These are phyloP conservation scores for Artemisia argyi DNA, from an alignment of 129 eudicot species.

Conservation along the genomic window DNA sequence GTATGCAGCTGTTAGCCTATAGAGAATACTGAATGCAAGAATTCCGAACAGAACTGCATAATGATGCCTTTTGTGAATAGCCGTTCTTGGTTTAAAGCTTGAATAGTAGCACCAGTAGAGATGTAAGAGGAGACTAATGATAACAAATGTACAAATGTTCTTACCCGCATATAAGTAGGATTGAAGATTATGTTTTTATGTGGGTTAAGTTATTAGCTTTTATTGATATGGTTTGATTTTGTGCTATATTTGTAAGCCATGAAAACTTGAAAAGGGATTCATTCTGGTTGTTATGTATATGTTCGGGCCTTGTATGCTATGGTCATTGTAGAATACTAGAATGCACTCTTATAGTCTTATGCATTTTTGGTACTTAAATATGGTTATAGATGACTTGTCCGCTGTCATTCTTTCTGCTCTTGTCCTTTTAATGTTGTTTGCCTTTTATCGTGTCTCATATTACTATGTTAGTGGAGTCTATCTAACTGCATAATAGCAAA, in stretches of 20 bases:
- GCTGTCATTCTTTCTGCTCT: neutral
- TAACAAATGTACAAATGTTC: neutral
- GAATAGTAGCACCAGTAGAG: neutral
- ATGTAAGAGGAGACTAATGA: neutral
- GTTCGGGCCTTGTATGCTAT: too few species aligned
- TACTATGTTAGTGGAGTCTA: neutral
- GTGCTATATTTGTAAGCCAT: too few species aligned
- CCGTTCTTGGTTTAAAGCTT: too few species aligned
- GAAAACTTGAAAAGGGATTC: neutral
- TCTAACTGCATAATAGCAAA: neutral
- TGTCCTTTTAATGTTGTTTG: neutral
- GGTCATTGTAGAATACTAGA: neutral
- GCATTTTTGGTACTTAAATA: neutral
- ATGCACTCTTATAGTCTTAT: neutral
- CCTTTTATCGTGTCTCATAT: neutral
- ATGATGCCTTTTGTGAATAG: too few species aligned
- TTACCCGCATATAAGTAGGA: neutral
- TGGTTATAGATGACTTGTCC: neutral
- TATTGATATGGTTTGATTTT: too few species aligned
- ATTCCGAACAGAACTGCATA: too few species aligned
- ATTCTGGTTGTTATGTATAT: neutral
- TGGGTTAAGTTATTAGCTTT: neutral
- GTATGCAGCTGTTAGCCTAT: too few species aligned
- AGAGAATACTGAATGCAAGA: too few species aligned
- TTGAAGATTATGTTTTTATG: neutral